Evolutionary conservation across 1,284 basidiomycete genomes (phyloP), one percentile per base, ranked within the genome.

Genomic region (Hypsizygus ulmarius): DNA sequence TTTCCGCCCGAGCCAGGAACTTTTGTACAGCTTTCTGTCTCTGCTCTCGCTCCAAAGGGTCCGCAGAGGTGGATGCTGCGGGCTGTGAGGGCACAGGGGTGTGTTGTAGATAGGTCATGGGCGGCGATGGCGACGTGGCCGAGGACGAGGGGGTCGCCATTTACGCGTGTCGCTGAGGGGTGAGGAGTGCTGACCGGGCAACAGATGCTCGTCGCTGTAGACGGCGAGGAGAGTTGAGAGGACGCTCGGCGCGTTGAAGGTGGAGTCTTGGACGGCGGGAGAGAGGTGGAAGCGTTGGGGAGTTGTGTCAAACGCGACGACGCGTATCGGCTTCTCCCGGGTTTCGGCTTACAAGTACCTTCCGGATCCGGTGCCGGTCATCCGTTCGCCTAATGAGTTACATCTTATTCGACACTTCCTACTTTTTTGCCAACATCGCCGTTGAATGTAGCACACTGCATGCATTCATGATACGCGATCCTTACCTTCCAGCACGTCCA

Each of bases 91-190:
- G 46, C 64, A 70, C 55, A 30, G 67, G 52, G 7, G 64, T 53
- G 53, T 76, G 77, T 51, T 65, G 56, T 45, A 80, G 69, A 70
- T 77, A 84, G 59, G 76, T 65, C 64, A 80, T 73, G 52, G 82
- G 81, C 18, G 87, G 86, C 43, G 86, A 89, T 59, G 82, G 81
- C 49, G 87, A 87, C 60, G 86, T 89, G 59, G 82, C 76, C 51
- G 85, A 85, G 53, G 86, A 88, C 49, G 84, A 79, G 40, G 86
- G 83, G 30, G 86, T 83, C 59, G 84, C 80, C 85, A 88, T 88
- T 58, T 62, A 69, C 71, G 72, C 71, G 71, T 68, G 70, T 50
- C 52, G 49, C 38, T 45, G 49, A 49, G 47, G 41, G 49, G 45
- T 45, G 41, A 50, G 42, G 39, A 28, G 39, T 48, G 46, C 54